A percentile compares a stretch with the other conserved stretches of the same genome.
phyloP scores from a whole-genome alignment of 352 stramenopile species.

The Phytophthora pseudosyringae region DNA sequence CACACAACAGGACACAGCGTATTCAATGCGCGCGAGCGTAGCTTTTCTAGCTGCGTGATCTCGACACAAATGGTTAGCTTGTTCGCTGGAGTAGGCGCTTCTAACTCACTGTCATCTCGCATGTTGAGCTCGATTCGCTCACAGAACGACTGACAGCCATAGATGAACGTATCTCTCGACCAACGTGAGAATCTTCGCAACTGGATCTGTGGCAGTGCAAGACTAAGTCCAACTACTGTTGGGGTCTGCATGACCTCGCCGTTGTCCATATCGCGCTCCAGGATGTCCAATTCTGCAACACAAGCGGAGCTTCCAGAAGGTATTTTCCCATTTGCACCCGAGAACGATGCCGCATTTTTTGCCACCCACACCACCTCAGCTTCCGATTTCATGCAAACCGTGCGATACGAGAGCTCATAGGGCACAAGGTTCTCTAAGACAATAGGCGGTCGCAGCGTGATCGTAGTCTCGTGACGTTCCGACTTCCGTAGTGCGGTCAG shows the following conservation, averaged over 20 bases:
- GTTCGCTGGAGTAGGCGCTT: conserved; percentile 40
- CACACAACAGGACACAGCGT: conserved; percentile 66
- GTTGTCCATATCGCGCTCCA: conserved; percentile 49
- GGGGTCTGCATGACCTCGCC: conserved; percentile 51
- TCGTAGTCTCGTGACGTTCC: conserved; percentile 76
- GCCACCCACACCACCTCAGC: conserved; percentile 66
- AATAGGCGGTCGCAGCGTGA: conserved; percentile 73
- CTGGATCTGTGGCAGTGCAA: conserved; percentile 72
- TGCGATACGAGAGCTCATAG: conserved; percentile 77
- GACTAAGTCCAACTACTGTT: conserved; percentile 71
- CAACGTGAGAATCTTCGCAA: conserved; percentile 60
- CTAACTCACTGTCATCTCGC: conserved; percentile 37
- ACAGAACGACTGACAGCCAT: conserved; percentile 67
- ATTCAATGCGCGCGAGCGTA: conserved; percentile 50
- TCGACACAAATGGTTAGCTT: conserved; percentile 72
- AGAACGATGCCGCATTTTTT: conserved; percentile 73
- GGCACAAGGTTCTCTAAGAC: conserved; percentile 80
- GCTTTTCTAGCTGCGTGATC: conserved; percentile 58
- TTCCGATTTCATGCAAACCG: conserved; percentile 80
- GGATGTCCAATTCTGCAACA: conserved; percentile 75
- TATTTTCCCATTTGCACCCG: conserved; percentile 58
- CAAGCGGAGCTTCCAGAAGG: conserved; percentile 60
- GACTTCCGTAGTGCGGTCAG: conserved; percentile 75
- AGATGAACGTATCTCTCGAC: conserved; percentile 69
- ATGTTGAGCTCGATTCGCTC: conserved; percentile 74